Base-by-base conservation (phyloP, 2,329 filamentous ascomycete species). In the Cercospora beticola region DNA sequence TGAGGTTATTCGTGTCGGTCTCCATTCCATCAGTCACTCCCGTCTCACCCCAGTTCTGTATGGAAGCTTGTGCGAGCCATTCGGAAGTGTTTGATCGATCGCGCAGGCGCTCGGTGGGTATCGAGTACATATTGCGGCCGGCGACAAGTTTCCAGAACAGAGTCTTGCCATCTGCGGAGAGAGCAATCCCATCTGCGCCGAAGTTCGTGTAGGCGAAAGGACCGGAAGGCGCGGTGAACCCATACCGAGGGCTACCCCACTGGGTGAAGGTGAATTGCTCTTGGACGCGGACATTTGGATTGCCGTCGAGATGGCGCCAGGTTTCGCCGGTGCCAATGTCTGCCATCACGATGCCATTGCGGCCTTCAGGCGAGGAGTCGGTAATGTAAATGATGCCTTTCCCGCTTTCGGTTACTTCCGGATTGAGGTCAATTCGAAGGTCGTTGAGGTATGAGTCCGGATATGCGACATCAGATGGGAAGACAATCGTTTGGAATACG, bases 321-420 rank as follows among this genome's bases (percentile, higher is more conserved):
- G 80, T 80, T 64, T 83, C 79, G 7, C 83, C 83, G 0, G 81
- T 81, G 6, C 81, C 82, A 6, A 86, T 81, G 67, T 86, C 84
- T 33, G 83, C 84, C 14, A 84, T 76, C 62, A 86, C 77, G 64
- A 86, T 81, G 3, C 81, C 85, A 64, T 83, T 85, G 40, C 82
- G 81, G 43, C 84, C 84, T 74, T 84, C 82, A 56, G 74, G 73
- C 57, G 79, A 82, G 36, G 81, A 83, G 71, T 87, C 85, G 26
- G 84, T 86, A 72, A 86, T 85, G 74, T 87, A 87, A 0, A 83
- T 84, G 14, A 86, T 73, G 18, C 84, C 84, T 30, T 81, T 71
- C 3, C 83, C 83, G 2, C 79, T 78, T 14, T 76, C 69, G 0
- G 82, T 82, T 6, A 83, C 36, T 18, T 75, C 73, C 2, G 81